Evolutionary conservation across 1,284 basidiomycete species (phyloP).

Genomic region (Malassezia globosa): DNA sequence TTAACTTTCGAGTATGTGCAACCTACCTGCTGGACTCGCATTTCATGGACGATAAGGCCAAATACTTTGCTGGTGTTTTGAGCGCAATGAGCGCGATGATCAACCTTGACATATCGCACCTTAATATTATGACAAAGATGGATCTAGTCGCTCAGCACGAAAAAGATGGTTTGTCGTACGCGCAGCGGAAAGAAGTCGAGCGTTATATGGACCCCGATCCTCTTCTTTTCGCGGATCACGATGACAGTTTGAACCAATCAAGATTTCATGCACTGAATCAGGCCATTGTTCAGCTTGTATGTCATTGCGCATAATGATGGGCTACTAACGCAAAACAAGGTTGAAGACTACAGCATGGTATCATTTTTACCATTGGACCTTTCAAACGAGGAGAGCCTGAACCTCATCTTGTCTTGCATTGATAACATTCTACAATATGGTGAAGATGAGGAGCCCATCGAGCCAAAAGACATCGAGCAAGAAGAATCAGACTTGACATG

Average conservation of each 20-base stretch:
- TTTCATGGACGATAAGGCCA: slow-evolving; percentile 64
- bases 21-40: slow-evolving; percentile 88
- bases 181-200: slow-evolving; percentile 52
- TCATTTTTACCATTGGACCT: slow-evolving; percentile 92
- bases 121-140: slow-evolving; percentile 99
- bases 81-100: slow-evolving; percentile 99
- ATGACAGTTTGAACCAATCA: slow-evolving; percentile 61
- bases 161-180: slow-evolving; percentile 48
- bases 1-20: slow-evolving; percentile 43
- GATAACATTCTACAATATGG: slow-evolving; percentile 85
- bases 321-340: slow-evolving; percentile 55
- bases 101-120: slow-evolving; percentile 87
- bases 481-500: slow-evolving; percentile 24
- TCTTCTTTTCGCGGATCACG: slow-evolving; percentile 63
- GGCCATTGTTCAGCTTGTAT: slow-evolving; percentile 81
- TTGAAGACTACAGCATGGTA: slow-evolving; percentile 95
- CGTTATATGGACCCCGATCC: slow-evolving; percentile 92
- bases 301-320: background rate
- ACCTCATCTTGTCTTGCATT: slow-evolving; percentile 81
- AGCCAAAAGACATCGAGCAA: slow-evolving; percentile 44
- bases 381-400: slow-evolving; percentile 75
- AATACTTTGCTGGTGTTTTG: slow-evolving; percentile 96
- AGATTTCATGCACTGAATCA: slow-evolving; percentile 86
- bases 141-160: slow-evolving; percentile 68
- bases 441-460: slow-evolving; percentile 46